Evolutionary conservation across 805 yeast genomes (phyloP), one percentile per base, ranked within the genome.

Genomic region (Candida ponderosae): DNA sequence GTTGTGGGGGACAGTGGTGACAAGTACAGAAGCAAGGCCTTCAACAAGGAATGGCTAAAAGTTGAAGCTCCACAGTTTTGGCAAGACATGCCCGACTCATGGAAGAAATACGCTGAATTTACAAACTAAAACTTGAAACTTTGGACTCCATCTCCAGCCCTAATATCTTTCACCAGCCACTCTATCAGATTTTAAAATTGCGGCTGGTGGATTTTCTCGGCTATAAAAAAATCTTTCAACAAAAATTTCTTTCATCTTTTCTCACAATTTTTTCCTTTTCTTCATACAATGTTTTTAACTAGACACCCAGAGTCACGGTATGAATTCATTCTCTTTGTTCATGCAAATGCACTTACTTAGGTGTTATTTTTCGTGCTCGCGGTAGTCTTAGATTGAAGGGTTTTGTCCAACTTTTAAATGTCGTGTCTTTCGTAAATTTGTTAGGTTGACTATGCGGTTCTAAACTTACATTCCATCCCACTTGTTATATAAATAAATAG

Each of bases 241-340:
- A 32, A 29, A 17, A 24, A 15, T 19, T 23, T 17, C 31, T 34
- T 26, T 32, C 14, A n/a, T 15, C 23, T 35, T 30, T 31, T 32
- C 24, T n/a, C 24, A 20, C 31, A 33, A 33, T 27, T 38, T 34
- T 36, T 35, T 37, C 21, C 38, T 35, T 20, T 36, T 40, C 41
- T 40, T 24, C n/a, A n/a, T 38, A 48, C 56, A 53, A 53, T 53
- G 57, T 53, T 50, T 52, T 48, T 46, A 42, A 47, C 45, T 45
- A 81, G 93, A 83, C 89, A 80, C 90, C 93, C 90, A 66, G 72
- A 66, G 72, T 66, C 72, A 66, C 72, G 70, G 65, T 60, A 55
- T 59, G 62, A 44, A 42, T 43, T 48, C 36, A 37, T 40, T 46
- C 44, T 52, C 61, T 41, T 49, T 59, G 60, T 56, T 50, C 57